These are phyloP conservation scores for Lepidium campestre DNA, from an alignment of 441 rosid species.

Conservation along the genomic window DNA sequence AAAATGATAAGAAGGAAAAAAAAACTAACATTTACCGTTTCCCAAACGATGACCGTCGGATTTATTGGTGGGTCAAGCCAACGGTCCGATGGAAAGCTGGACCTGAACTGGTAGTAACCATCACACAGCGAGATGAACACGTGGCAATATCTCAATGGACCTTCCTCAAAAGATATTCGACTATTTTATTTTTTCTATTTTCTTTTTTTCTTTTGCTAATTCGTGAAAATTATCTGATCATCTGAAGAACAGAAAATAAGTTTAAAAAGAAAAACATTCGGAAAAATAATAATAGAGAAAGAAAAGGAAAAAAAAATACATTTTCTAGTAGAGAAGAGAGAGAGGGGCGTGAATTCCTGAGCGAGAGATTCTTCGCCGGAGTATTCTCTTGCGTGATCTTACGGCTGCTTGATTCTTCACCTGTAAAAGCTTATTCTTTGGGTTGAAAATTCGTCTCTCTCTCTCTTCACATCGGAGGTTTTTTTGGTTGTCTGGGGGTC, in stretches of 20 bases:
- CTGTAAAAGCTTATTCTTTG: conserved; percentile 4
- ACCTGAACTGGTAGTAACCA: not conserved
- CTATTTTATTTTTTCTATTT: not conserved
- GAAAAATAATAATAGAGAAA: not conserved
- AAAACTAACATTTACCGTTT: conserved; percentile 4
- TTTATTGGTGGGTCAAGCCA: conserved; percentile 30
- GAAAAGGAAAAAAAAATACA: not conserved
- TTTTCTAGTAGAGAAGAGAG: not conserved
- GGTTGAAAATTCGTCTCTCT: conserved; percentile 15
- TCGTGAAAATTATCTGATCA: conserved; percentile 5
- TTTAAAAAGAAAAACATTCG: not conserved
- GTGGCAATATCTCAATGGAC: conserved; percentile 28
- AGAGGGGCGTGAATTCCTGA: conserved; percentile 23
- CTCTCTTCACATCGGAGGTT: conserved; percentile 1
- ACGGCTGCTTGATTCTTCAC: conserved; percentile 21
- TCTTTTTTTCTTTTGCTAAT: not conserved
- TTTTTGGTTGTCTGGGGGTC: not conserved
- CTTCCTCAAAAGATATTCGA: not conserved
- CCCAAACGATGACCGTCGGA: conserved; percentile 25
- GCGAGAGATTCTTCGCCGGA: conserved; percentile 33
- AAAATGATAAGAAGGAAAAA: not conserved
- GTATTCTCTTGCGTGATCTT: conserved; percentile 25
- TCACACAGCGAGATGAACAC: conserved; percentile 6
- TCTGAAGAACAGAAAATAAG: not conserved
- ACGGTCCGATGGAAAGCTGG: conserved; percentile 21